A percentile compares a stretch with the other conserved stretches of the same genome.
These are phyloP conservation scores for Leccinum truebloodii DNA, from an alignment of 768 basidiomycete species.

Conservation along the genomic window DNA sequence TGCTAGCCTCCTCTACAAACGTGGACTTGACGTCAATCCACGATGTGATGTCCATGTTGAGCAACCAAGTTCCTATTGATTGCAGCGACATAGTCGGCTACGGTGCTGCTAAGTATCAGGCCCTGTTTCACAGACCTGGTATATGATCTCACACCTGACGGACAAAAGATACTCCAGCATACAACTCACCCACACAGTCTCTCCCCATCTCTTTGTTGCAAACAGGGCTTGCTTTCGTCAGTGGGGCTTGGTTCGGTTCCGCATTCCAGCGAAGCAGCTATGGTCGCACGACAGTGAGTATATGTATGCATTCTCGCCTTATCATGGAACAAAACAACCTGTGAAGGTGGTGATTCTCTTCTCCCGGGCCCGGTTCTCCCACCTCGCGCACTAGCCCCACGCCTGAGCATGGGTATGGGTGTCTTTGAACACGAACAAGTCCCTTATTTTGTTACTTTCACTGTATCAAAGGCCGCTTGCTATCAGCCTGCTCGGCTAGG, in stretches of 20 bases:
- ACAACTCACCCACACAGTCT: not conserved
- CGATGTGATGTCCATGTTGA: not conserved
- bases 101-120: not conserved
- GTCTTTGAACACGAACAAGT: not conserved
- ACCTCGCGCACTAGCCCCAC: not conserved
- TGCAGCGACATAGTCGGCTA: not conserved
- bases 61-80: not conserved
- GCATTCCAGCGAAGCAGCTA: not conserved
- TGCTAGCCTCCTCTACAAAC: not conserved
- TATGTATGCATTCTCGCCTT: not conserved
- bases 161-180: not conserved
- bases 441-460: no score
- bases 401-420: not conserved
- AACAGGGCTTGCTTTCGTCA: not conserved
- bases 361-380: not conserved
- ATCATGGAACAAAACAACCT: not conserved
- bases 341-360: not conserved
- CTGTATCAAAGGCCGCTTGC: not conserved
- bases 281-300: not conserved
- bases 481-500: not conserved
- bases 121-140: not conserved
- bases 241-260: not conserved
- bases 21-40: not conserved
- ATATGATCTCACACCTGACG: not conserved
- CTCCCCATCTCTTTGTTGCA: no score